A percentile compares a stretch with the other conserved stretches of the same genome.
phyloP scores from a whole-genome alignment of 306 rosid species.

The Vachellia collinsii region DNA sequence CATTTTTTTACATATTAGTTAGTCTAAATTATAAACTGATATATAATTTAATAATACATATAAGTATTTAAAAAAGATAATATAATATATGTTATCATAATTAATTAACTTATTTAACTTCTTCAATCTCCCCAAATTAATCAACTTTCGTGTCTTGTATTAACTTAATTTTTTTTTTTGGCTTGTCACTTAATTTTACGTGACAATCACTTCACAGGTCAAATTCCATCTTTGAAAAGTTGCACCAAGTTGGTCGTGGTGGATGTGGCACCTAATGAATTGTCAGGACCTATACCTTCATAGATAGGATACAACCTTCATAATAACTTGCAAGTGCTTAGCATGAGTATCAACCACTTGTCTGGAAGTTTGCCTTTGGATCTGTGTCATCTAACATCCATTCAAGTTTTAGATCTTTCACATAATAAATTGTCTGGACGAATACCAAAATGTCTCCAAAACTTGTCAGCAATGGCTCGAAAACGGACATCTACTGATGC shows the following conservation, averaged over 20 bases:
- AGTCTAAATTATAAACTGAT: too few species aligned
- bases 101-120: too few species aligned
- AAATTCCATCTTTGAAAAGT: background rate
- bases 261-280: background rate
- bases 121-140: too few species aligned
- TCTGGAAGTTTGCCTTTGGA: background rate
- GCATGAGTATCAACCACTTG: background rate
- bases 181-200: background rate
- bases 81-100: too few species aligned
- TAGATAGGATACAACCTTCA: background rate
- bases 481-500: background rate
- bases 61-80: too few species aligned
- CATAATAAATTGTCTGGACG: background rate
- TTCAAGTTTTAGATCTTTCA: conserved; percentile 12
- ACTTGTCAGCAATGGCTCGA: background rate
- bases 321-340: background rate
- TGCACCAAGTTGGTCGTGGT: background rate
- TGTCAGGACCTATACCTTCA: background rate
- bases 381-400: background rate
- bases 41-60: too few species aligned
- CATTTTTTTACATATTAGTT: too few species aligned
- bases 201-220: background rate
- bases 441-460: background rate
- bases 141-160: too few species aligned
- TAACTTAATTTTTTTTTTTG: background rate